These are phyloP conservation scores for Mucor mucedo DNA, from an alignment of 371 early-diverging fungal species.

Conservation along the genomic window DNA sequence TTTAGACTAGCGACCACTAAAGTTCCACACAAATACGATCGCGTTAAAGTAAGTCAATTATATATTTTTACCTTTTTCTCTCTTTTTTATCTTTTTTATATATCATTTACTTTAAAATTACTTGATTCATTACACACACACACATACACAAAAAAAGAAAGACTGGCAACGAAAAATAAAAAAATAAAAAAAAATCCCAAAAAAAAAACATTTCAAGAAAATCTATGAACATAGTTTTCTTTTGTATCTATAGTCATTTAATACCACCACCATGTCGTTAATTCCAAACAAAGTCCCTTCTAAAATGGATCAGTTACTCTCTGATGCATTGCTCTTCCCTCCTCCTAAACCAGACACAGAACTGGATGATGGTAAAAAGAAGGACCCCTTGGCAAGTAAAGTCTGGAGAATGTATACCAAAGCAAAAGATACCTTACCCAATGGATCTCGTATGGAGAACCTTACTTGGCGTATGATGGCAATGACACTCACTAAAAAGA, in stretches of 20 bases:
- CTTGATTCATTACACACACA: slow-evolving; percentile 5
- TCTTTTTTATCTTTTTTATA: not conserved
- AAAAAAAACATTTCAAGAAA: slow-evolving; percentile 8
- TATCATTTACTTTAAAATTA: not conserved
- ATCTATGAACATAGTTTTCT: slow-evolving; percentile 24
- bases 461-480: slow-evolving; percentile 79
- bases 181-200: not conserved
- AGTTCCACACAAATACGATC: slow-evolving; percentile 16
- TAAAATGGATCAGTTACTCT: slow-evolving; percentile 28
- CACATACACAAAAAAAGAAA: not conserved
- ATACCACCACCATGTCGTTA: slow-evolving; percentile 26
- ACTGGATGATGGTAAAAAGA: slow-evolving; percentile 37
- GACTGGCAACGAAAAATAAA: not conserved
- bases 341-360: slow-evolving; percentile 5
- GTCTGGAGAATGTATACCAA: slow-evolving; percentile 76
- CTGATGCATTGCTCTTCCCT: slow-evolving; percentile 30
- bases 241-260: slow-evolving; percentile 19
- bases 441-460: slow-evolving; percentile 72
- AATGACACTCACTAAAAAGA: slow-evolving; percentile 58
- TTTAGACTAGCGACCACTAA: slow-evolving; percentile 13
- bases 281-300: slow-evolving; percentile 12
- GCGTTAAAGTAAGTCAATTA: slow-evolving; percentile 17
- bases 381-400: slow-evolving; percentile 63
- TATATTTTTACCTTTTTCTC: slow-evolving; percentile 10
- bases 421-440: slow-evolving; percentile 68